Conservation (phyloP, 768 basidiomycete genomes). For the Filobasidium floriforme region DNA sequence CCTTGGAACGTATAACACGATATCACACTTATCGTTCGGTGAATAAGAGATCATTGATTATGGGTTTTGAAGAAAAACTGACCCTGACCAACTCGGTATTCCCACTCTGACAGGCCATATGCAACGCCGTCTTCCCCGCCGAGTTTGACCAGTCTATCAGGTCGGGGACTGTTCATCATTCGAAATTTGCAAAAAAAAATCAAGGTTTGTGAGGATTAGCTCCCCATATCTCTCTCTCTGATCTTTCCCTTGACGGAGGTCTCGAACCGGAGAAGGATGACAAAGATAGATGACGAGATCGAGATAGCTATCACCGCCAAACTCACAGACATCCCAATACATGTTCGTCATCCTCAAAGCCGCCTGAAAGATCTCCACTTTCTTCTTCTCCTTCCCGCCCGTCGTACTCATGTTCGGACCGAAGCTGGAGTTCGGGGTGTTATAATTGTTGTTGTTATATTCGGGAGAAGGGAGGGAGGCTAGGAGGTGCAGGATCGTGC, state of each 20-base stretch:
- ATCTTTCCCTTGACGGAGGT: no score
- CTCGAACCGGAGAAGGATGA: no score
- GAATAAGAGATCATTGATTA: no score
- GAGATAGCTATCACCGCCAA: neutral
- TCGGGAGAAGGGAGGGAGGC: conserved; percentile 63
- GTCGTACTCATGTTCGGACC: no score
- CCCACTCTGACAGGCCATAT: conserved; percentile 77
- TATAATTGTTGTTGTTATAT: no score
- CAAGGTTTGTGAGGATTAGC: conserved; percentile 65
- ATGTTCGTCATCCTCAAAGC: conserved; percentile 16
- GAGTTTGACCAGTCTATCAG: conserved; percentile 87
- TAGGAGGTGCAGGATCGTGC: conserved; percentile 87
- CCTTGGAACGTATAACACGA: no score
- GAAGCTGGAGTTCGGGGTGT: no score
- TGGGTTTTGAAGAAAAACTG: no score
- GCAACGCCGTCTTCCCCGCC: conserved; percentile 81
- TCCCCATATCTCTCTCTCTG: no score
- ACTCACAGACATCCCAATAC: conserved; percentile 22
- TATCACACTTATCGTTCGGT: no score
- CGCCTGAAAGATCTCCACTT: conserved; percentile 11
- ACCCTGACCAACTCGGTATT: conserved; percentile 84
- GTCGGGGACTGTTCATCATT: conserved; percentile 51
- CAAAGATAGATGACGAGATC: conserved; percentile 47
- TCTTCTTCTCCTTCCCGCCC: conserved; percentile 16
- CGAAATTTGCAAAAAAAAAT: no score